These are phyloP conservation scores for Osmanthus fragrans DNA, from an alignment of 257 asterid genomes.

Conservation along the genomic window DNA sequence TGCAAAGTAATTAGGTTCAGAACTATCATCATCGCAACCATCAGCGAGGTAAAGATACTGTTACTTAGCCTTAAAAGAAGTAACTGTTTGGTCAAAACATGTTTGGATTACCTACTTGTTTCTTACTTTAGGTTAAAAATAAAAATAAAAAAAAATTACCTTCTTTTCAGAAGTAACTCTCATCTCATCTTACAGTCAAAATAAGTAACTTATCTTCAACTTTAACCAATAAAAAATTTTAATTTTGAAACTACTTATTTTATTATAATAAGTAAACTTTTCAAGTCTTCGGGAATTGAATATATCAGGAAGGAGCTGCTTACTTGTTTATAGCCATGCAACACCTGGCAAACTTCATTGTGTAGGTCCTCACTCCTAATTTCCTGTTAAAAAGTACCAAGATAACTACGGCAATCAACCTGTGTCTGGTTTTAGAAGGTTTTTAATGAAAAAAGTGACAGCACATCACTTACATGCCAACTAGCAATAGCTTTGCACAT, in stretches of 20 bases:
- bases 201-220: not conserved
- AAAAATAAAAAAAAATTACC: not conserved
- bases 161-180: not conserved
- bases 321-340: slow-evolving; percentile 92
- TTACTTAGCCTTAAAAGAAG: not conserved
- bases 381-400: slow-evolving; percentile 51
- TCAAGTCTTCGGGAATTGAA: not conserved
- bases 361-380: slow-evolving; percentile 86
- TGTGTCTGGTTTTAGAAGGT: not conserved
- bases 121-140: not conserved
- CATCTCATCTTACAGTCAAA: not conserved
- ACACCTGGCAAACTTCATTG: slow-evolving; percentile 85
- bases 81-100: not conserved
- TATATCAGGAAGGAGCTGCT: slow-evolving; percentile 27
- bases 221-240: not conserved
- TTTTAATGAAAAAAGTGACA: not conserved
- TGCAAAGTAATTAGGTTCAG: not conserved
- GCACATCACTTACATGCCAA: slow-evolving; percentile 79
- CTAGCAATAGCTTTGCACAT: slow-evolving; percentile 88
- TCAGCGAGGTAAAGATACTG: not conserved
- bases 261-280: not conserved
- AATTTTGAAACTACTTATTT: not conserved
- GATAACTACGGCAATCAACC: slow-evolving; percentile 10
- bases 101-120: not conserved
- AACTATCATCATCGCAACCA: not conserved